Conservation (phyloP, 1,284 basidiomycete species). For the Abortiporus biennis region DNA sequence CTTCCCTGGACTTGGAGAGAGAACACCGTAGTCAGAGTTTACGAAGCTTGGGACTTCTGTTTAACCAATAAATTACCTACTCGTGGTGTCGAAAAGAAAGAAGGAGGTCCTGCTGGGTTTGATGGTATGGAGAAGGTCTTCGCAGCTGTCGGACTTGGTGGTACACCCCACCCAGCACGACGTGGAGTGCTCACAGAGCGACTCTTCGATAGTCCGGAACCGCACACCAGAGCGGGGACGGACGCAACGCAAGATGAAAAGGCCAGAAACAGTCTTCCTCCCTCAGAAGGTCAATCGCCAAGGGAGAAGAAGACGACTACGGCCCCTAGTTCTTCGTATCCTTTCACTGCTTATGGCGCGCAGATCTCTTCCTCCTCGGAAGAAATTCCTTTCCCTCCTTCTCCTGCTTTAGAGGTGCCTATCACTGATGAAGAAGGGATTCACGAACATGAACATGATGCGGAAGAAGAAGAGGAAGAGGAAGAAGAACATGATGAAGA, state of each 20-base stretch:
- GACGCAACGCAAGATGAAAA: slow-evolving; percentile 8
- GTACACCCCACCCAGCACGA: slow-evolving; percentile 41
- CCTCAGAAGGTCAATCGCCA: slow-evolving; percentile 17
- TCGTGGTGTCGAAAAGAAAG: slow-evolving; percentile 26
- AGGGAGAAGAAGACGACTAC: slow-evolving; percentile 19
- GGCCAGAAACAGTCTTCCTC: slow-evolving; percentile 34
- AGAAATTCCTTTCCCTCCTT: slow-evolving; percentile 68
- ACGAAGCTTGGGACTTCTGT: slow-evolving; percentile 79
- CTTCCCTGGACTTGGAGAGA: slow-evolving; percentile 76
- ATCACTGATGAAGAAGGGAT: slow-evolving; percentile 26
- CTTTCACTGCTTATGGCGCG: slow-evolving; percentile 50
- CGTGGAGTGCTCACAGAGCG: slow-evolving; percentile 53
- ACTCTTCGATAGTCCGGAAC: slow-evolving; percentile 49
- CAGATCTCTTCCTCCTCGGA: slow-evolving; percentile 44
- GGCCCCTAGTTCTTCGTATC: slow-evolving; percentile 35
- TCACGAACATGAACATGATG: slow-evolving; percentile 2
- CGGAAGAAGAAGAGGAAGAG: slow-evolving; percentile 19
- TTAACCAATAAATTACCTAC: slow-evolving; percentile 40
- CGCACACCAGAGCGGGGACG: slow-evolving; percentile 18
- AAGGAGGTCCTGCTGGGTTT: slow-evolving; percentile 28
- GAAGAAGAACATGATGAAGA: slow-evolving; percentile 19
- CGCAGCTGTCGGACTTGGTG: slow-evolving; percentile 60
- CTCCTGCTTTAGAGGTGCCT: slow-evolving; percentile 32
- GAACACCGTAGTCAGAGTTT: slow-evolving; percentile 61
- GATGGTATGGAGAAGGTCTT: slow-evolving; percentile 63